A percentile compares a stretch with the other conserved stretches of the same genome.
phyloP scores from a whole-genome alignment of 306 rosid genomes.

The Cicer cuneatum region DNA sequence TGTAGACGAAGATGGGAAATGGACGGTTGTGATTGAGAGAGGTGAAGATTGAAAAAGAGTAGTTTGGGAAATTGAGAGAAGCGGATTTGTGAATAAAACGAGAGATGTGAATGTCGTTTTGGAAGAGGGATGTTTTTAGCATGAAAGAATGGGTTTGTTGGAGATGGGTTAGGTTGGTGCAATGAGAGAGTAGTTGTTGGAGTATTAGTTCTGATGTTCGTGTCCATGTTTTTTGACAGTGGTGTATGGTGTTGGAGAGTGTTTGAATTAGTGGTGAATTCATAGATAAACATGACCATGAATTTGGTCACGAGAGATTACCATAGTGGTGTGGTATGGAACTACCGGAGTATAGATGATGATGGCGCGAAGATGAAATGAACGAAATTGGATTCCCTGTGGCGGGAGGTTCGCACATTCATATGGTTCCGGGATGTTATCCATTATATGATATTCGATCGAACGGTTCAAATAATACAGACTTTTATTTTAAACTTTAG shows the following conservation, averaged over 20 bases:
- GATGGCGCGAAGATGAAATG: background rate
- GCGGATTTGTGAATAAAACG: slow-evolving; percentile 56
- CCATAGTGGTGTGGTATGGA: background rate
- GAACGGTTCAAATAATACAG: no score
- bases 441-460: no score
- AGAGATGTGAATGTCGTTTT: slow-evolving; percentile 54
- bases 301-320: background rate
- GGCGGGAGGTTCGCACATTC: no score
- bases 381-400: no score
- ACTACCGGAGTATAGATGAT: background rate
- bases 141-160: slow-evolving; percentile 58
- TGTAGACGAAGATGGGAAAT: slow-evolving; percentile 49
- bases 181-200: slow-evolving; percentile 38
- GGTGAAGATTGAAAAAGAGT: slow-evolving; percentile 57
- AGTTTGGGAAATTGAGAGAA: slow-evolving; percentile 50
- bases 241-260: background rate
- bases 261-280: background rate
- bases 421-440: no score
- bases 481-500: no score
- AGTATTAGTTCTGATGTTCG: background rate
- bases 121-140: slow-evolving; percentile 50
- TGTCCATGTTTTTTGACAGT: background rate
- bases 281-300: background rate
- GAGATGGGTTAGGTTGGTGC: slow-evolving; percentile 51
- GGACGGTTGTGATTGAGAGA: slow-evolving; percentile 34